These are phyloP conservation scores for Chamaenerion angustifolium DNA, from an alignment of 345 rosid species.

Conservation along the genomic window DNA sequence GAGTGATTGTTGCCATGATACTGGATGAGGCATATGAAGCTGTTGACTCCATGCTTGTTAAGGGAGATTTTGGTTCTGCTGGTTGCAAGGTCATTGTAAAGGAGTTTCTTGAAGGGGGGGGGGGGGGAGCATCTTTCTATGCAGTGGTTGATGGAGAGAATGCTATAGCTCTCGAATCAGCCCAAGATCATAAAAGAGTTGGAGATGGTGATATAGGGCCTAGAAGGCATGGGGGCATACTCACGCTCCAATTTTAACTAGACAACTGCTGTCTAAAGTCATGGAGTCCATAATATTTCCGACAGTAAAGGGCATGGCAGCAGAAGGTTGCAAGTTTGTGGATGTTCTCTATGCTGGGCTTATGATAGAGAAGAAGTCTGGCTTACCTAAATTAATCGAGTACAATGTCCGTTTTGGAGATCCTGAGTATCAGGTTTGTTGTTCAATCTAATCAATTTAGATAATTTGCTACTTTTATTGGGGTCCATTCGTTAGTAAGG, in stretches of 20 bases:
- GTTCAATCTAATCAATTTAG: background rate
- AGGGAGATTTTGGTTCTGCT: conserved; percentile 74
- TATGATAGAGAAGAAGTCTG: conserved; percentile 86
- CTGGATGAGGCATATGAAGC: conserved; percentile 78
- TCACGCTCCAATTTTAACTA: conserved; percentile 80
- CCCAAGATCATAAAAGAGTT: conserved; percentile 91
- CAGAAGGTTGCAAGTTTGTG: conserved; percentile 81
- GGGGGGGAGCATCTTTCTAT: conserved; percentile 89
- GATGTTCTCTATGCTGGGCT: conserved; percentile 90
- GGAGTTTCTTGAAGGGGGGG: conserved; percentile 85
- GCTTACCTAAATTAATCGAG: conserved; percentile 92
- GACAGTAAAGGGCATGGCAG: conserved; percentile 83
- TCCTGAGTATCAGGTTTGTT: conserved; percentile 86
- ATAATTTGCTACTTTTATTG: background rate
- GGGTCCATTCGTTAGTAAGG: no score
- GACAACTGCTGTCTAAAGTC: conserved; percentile 51
- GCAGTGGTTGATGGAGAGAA: conserved; percentile 90
- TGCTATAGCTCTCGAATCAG: conserved; percentile 85
- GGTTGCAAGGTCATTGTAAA: conserved; percentile 64
- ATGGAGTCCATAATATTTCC: conserved; percentile 83
- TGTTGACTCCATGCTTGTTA: conserved; percentile 75
- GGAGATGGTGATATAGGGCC: conserved; percentile 97
- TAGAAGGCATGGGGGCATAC: conserved; percentile 95
- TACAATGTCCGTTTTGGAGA: conserved; percentile 97
- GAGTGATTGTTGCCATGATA: conserved; percentile 70